Evolutionary conservation across 768 basidiomycete species (phyloP), one percentile per base, ranked within the genome.

Genomic region (Udeniomyces megalosporus): DNA sequence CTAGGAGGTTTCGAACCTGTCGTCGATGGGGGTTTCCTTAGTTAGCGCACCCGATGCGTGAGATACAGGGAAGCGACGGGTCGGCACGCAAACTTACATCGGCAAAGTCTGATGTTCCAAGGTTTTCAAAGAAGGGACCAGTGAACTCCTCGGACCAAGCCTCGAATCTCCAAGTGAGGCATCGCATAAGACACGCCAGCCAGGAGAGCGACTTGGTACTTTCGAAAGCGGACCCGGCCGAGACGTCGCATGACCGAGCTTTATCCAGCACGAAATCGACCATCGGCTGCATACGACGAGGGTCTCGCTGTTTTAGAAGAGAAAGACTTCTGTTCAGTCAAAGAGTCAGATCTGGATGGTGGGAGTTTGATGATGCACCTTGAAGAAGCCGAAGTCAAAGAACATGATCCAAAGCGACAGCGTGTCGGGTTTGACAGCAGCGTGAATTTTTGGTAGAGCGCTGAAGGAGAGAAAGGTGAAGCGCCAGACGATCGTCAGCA

Each of bases 171-270:
- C 81, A 75, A 20, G 82, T 83, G 17, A 84, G 76, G 60, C 77
- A 76, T 47, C 86, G 83, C 57, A 86, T 79, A 60, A 89, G 72
- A 28, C 82, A 80, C 20, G 80, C 80, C 64, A 87, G 78, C 11
- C 85, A 72, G 38, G 81, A 77, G 5, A 91, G 75, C 1, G 85
- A 75, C 70, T 90, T 90, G 67, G 79, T 84, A 86, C 88, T 84
- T 66, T 84, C 80, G 71, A 95, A 95, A 2, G 88, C 86, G 31
- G 88, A 93, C 66, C 87, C 86, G 50, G 83, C 81, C 38, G 80
- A 79, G 71, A 92, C 88, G 66, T 95, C 90, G 42, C 84, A 77
- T 11, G 76, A 75, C 2, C 89, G 77, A 22, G 80, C 76, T 34
- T 58, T 49, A n/a, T 54, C 44, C 24, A 85, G 69, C 61, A 90